These are phyloP conservation scores for Hemileccinum rubropunctum DNA, from an alignment of 768 basidiomycete species.

Conservation along the genomic window DNA sequence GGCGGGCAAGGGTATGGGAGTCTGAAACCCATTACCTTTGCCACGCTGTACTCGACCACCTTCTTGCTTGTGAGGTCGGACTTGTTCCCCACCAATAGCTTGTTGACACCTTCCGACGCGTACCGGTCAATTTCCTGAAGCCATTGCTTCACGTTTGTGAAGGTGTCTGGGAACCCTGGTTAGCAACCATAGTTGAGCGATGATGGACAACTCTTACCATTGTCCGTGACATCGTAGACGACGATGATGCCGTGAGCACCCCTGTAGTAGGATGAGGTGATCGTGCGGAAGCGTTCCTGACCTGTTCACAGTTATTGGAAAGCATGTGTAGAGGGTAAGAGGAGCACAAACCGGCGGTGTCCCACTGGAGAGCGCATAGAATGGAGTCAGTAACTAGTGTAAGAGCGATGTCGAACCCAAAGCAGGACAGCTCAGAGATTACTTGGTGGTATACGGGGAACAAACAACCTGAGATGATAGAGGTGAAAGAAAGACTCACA, in stretches of 20 bases:
- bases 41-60: constrained; percentile 85
- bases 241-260: constrained; percentile 98
- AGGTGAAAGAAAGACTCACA: constrained; percentile 48
- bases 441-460: background rate
- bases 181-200: constrained; percentile 1
- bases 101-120: constrained; percentile 98
- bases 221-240: constrained; percentile 98
- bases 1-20: background rate
- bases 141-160: constrained; percentile 95
- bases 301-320: constrained; percentile 43
- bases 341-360: constrained; percentile 75
- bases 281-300: constrained; percentile 98
- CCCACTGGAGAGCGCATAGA: constrained; percentile 59
- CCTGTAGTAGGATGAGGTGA: constrained; percentile 99
- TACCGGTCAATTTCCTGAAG: constrained; percentile 92
- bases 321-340: background rate
- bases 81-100: constrained; percentile 98
- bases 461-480: constrained; percentile 2
- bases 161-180: constrained; percentile 64
- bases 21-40: constrained; percentile 55
- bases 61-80: constrained; percentile 97
- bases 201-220: constrained; percentile 46
- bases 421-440: background rate
- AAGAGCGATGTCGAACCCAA: background rate
- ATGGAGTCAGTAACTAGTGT: constrained; percentile 11